Conservation (phyloP, 257 asterid genomes). For the Lycium ferocissimum region DNA sequence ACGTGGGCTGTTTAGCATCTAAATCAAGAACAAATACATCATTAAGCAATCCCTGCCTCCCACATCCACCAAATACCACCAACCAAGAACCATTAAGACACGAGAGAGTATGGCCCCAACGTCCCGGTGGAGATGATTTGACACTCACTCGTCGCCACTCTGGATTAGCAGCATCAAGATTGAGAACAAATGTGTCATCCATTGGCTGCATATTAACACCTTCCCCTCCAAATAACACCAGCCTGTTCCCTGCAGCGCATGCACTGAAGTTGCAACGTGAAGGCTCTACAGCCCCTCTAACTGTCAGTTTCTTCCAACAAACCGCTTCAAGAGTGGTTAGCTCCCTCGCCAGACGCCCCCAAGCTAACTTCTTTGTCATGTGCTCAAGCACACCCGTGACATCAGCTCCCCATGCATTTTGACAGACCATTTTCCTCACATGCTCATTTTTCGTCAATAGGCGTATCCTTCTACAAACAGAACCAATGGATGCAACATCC, state of each 20-base stretch:
- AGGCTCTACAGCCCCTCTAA: slow-evolving; percentile 86
- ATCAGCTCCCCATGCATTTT: slow-evolving; percentile 94
- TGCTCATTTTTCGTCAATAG: slow-evolving; percentile 79
- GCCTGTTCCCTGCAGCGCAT: slow-evolving; percentile 86
- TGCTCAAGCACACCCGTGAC: slow-evolving; percentile 79
- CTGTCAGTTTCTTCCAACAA: slow-evolving; percentile 80
- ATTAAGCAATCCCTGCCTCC: slow-evolving; percentile 79
- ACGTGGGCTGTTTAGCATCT: slow-evolving; percentile 86
- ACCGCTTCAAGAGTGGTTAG: slow-evolving; percentile 90
- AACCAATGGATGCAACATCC: slow-evolving; percentile 90
- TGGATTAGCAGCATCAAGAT: slow-evolving; percentile 74
- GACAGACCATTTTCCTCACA: slow-evolving; percentile 83
- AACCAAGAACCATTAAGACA: slow-evolving; percentile 81
- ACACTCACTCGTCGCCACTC: slow-evolving; percentile 85
- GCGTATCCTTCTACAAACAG: slow-evolving; percentile 83
- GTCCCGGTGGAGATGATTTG: slow-evolving; percentile 82
- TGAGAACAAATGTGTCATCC: slow-evolving; percentile 91
- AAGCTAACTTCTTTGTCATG: slow-evolving; percentile 77
- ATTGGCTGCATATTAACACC: slow-evolving; percentile 95
- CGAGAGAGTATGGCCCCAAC: slow-evolving; percentile 93
- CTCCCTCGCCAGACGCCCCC: slow-evolving; percentile 94
- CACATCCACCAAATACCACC: slow-evolving; percentile 89
- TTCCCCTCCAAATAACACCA: slow-evolving; percentile 90
- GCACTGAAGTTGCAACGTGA: slow-evolving; percentile 92
- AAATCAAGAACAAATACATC: slow-evolving; percentile 82